Evolutionary conservation across 371 early-diverging fungal species (phyloP), one percentile per base, ranked within the genome.

Genomic region (Basidiobolus heterosporus): DNA sequence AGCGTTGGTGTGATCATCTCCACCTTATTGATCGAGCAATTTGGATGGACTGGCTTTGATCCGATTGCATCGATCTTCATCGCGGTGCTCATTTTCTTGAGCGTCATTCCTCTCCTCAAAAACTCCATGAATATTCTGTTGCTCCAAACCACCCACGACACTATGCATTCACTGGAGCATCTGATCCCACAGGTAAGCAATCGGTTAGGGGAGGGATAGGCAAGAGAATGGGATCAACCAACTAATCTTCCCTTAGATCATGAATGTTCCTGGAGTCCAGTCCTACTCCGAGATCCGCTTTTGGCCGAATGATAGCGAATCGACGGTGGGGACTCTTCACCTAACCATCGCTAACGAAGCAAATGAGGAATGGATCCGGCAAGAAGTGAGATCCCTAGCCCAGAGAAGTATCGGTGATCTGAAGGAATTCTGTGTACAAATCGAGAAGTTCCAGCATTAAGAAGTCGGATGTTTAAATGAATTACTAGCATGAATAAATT

Each of bases 1-100:
- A 89, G 90, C 21, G 88, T 91, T 1, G 93, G 92, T 41, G 94
- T 96, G 1, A 91, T 96, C 46, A 73, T 89, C 15, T 91, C 92
- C 0, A 83, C 91, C 0, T 51, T 92, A n/a, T 57, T 91, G 35
- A 89, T 96, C 36, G 65, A 84, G 56, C 76, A 66, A 62, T 89
- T 83, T 59, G 91, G 87, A 3, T 92, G 93, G 93, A 84, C 83
- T 11, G 91, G 92, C 30, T 80, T 90, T 43, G 97, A 96, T 60
- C 93, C 97, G 0, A 71, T 92, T 40, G 90, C 91, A n/a, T 91
- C 91, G 9, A 70, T 96, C 35, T 74, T 90, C 44, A 92, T 96
- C 51, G 88, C 91, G 0, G 57, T 75, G 8, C 61, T 96, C 30
- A 93, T 90, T 22, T 81, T 93, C 50, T 56, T 76, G 46, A 80